Conservation (phyloP, 495 filamentous ascomycete genomes). For the Choiromyces venosus region DNA sequence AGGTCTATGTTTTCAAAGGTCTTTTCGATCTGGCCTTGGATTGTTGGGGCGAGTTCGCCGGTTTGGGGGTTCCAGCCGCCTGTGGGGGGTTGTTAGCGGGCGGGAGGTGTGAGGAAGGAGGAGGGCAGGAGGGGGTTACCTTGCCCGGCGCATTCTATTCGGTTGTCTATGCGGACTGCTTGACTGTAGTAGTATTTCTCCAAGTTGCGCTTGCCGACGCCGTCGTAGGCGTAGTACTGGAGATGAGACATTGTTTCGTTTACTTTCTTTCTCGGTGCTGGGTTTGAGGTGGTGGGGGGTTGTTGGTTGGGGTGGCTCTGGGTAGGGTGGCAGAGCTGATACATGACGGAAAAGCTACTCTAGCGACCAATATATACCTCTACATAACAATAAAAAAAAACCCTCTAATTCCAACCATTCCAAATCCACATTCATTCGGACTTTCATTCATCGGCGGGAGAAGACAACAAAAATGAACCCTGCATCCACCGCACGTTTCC, state of each 20-base stretch:
- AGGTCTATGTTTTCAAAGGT: conserved; percentile 54
- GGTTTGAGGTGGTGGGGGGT: too few relatives aligned
- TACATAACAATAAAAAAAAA: too few relatives aligned
- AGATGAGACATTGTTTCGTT: conserved; percentile 46
- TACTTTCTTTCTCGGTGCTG: not conserved
- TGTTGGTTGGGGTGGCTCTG: too few relatives aligned
- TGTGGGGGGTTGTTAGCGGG: conserved; percentile 21
- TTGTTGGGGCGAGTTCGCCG: conserved; percentile 42
- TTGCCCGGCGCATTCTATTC: conserved; percentile 54
- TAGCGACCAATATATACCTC: too few relatives aligned
- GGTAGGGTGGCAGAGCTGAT: too few relatives aligned
- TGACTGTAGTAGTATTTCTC: conserved; percentile 50
- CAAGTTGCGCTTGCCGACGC: conserved; percentile 44
- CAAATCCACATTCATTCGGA: too few relatives aligned
- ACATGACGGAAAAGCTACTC: too few relatives aligned
- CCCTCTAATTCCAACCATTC: too few relatives aligned
- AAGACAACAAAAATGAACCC: too few relatives aligned
- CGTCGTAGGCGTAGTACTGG: conserved; percentile 47
- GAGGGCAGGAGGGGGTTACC: conserved; percentile 40
- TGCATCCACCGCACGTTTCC: too few relatives aligned
- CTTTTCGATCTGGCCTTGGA: conserved; percentile 51
- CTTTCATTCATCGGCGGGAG: too few relatives aligned
- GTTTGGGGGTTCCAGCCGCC: conserved; percentile 52
- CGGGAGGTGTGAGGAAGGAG: not conserved
- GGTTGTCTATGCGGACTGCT: conserved; percentile 52